Conservation (phyloP, 345 rosid species). For the Salix dunnii region DNA sequence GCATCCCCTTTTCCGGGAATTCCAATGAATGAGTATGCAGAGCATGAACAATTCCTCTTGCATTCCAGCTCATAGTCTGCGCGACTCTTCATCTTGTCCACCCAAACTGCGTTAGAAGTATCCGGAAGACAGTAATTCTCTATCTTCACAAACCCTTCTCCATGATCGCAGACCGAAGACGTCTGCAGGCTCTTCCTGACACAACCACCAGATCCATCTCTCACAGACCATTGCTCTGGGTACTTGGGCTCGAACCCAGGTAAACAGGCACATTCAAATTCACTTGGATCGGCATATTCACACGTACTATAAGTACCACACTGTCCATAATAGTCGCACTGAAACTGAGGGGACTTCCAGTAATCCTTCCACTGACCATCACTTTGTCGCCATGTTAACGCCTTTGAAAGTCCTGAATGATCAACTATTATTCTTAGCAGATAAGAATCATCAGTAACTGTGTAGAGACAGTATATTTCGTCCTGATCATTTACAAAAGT, state of each 20-base stretch:
- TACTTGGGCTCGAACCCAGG: conserved; percentile 8
- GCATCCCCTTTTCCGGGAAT: conserved; percentile 5
- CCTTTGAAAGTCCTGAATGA: neutral
- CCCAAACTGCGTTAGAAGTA: neutral
- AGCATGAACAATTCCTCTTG: conserved; percentile 6
- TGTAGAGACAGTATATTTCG: neutral
- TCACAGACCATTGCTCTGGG: conserved; percentile 3
- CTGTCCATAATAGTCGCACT: conserved; percentile 6
- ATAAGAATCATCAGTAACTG: neutral
- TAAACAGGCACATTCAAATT: neutral
- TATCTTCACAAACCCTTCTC: too few relatives aligned
- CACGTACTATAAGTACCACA: conserved; percentile 14
- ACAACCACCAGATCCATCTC: conserved; percentile 7
- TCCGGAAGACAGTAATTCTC: neutral
- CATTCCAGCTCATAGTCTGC: conserved; percentile 1
- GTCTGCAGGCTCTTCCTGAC: too few relatives aligned
- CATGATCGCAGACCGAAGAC: too few relatives aligned
- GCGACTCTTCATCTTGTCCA: neutral
- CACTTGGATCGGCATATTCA: neutral
- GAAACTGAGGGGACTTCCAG: neutral
- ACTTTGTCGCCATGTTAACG: neutral
- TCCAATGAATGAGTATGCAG: conserved; percentile 6
- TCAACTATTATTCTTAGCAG: neutral
- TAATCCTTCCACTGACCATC: neutral
- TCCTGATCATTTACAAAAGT: neutral